Conservation (phyloP, 495 filamentous ascomycete species). For the Aspergillus bertholletiae region DNA sequence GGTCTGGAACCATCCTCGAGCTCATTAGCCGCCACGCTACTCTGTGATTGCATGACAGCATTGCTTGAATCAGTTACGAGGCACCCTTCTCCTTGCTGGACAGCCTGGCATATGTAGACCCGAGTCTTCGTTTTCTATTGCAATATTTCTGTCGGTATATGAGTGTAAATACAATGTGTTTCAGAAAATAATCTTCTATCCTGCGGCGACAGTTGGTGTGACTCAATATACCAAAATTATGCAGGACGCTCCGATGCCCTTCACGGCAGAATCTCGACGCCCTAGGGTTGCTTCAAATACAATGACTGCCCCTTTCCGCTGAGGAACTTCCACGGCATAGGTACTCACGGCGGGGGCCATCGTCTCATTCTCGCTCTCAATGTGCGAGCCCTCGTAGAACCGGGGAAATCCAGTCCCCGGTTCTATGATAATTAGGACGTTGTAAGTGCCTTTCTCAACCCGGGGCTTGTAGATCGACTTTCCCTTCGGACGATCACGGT, state of each 20-base stretch:
- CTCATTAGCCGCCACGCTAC: too few relatives aligned
- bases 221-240: background rate
- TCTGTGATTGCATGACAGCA: too few relatives aligned
- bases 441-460: background rate
- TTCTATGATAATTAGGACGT: background rate
- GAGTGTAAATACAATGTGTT: background rate
- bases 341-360: background rate
- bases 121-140: too few relatives aligned
- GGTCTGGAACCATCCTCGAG: too few relatives aligned
- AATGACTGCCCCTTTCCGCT: background rate
- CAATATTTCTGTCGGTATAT: too few relatives aligned
- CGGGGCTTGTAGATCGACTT: background rate
- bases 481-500: background rate
- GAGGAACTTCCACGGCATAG: background rate
- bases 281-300: background rate
- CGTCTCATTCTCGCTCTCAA: background rate
- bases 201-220: background rate
- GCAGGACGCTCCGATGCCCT: background rate
- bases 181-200: background rate
- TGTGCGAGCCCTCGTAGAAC: background rate
- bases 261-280: background rate
- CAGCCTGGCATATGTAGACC: too few relatives aligned
- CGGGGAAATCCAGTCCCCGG: background rate
- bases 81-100: too few relatives aligned
- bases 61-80: too few relatives aligned